Evolutionary conservation across 306 rosid genomes (phyloP).

Genomic region (Abrus pulchellus): DNA sequence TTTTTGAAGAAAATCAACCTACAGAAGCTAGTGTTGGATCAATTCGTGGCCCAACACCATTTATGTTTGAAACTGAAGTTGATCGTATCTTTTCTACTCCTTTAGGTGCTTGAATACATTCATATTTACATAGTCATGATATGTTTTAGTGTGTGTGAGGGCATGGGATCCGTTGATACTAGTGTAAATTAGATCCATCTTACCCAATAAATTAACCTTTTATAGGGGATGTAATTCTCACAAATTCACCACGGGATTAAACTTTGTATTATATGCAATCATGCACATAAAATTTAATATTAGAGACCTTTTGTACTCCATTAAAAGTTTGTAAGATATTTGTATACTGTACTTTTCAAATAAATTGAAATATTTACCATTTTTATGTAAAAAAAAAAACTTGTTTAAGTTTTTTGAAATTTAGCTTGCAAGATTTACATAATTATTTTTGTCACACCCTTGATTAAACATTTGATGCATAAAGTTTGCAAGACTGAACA

Average conservation of each 20-base stretch:
- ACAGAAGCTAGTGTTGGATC: conserved; percentile 57
- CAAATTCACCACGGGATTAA: conserved; percentile 1
- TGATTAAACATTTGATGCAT: too few species aligned
- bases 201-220: conserved; percentile 15
- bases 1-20: conserved; percentile 69
- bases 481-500: too few species aligned
- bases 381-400: background rate
- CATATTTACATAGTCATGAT: background rate
- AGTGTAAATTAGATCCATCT: conserved; percentile 14
- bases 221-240: conserved; percentile 6
- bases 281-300: conserved; percentile 7
- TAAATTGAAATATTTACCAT: conserved; percentile 24
- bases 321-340: background rate
- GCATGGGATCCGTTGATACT: conserved; percentile 39
- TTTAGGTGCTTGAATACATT: conserved; percentile 67
- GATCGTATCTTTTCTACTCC: conserved; percentile 97
- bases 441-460: background rate
- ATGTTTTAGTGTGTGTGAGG: background rate
- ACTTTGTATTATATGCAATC: conserved; percentile 5
- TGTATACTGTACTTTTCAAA: conserved; percentile 22
- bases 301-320: conserved; percentile 4
- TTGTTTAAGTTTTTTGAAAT: conserved; percentile 21
- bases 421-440: conserved; percentile 18
- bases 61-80: conserved; percentile 90
- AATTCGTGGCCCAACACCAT: conserved; percentile 75